A percentile compares a stretch with the other conserved stretches of the same genome.
Evolutionary conservation across 2,329 filamentous ascomycete species (phyloP).

Genomic region (Ophiostoma quercus): DNA sequence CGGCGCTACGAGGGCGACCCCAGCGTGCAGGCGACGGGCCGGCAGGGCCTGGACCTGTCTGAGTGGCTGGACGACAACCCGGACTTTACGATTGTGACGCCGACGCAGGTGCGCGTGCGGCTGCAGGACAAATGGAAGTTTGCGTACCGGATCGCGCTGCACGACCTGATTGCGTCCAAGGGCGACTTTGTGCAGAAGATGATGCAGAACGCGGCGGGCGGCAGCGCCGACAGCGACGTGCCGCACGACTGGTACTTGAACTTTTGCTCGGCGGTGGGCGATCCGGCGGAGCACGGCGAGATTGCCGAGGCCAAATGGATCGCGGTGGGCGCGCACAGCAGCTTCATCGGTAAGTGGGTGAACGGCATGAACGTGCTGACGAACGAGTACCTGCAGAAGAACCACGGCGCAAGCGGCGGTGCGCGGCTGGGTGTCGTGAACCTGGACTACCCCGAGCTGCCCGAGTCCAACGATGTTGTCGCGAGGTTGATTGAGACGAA

Average conservation of each 20-base stretch:
- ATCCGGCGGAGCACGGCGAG: slow-evolving; percentile 36
- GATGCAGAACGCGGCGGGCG: slow-evolving; percentile 34
- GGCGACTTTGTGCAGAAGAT: slow-evolving; percentile 36
- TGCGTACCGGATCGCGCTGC: slow-evolving; percentile 36
- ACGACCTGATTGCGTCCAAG: slow-evolving; percentile 39
- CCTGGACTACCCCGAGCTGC: slow-evolving; percentile 32
- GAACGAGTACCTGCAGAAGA: slow-evolving; percentile 33
- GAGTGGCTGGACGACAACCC: slow-evolving; percentile 62
- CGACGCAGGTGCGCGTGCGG: slow-evolving; percentile 36
- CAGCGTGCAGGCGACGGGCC: slow-evolving; percentile 31
- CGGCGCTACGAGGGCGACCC: slow-evolving; percentile 52
- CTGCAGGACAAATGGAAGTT: slow-evolving; percentile 47
- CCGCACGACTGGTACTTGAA: slow-evolving; percentile 32
- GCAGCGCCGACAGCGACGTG: slow-evolving; percentile 24
- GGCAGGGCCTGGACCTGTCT: slow-evolving; percentile 37
- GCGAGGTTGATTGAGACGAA: slow-evolving; percentile 39
- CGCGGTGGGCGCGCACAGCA: slow-evolving; percentile 41
- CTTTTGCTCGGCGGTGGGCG: slow-evolving; percentile 42
- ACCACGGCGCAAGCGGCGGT: slow-evolving; percentile 28
- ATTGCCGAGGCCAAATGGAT: slow-evolving; percentile 41
- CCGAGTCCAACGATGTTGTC: slow-evolving; percentile 39
- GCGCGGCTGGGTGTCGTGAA: slow-evolving; percentile 32
- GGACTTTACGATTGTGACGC: slow-evolving; percentile 46
- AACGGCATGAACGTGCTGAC: slow-evolving; percentile 41
- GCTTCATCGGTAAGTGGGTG: slow-evolving; percentile 39